Conservation (phyloP, 306 rosid species). For the Phaseolus lunatus region DNA sequence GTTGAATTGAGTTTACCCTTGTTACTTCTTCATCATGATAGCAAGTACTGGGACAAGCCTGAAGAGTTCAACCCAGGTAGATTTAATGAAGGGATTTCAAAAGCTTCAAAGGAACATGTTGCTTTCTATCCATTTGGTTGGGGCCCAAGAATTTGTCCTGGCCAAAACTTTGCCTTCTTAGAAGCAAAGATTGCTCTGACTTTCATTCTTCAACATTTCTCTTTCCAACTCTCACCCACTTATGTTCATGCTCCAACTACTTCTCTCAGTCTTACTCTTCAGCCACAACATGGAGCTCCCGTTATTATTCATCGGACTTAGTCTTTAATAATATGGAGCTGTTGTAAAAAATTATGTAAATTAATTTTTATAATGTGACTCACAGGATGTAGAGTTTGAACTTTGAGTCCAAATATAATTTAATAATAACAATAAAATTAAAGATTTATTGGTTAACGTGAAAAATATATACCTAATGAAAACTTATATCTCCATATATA, state of each 20-base stretch:
- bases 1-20: background rate
- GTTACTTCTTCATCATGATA: background rate
- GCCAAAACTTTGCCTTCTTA: background rate
- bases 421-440: too few relatives aligned
- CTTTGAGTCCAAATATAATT: too few relatives aligned
- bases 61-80: background rate
- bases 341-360: too few relatives aligned
- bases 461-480: too few relatives aligned
- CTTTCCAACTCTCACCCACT: slow-evolving; percentile 14
- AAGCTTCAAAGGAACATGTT: slow-evolving; percentile 5
- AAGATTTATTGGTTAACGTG: too few relatives aligned
- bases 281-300: slow-evolving; percentile 5
- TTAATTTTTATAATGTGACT: too few relatives aligned
- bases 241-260: background rate
- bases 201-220: slow-evolving; percentile 3
- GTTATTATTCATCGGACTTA: background rate
- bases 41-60: background rate
- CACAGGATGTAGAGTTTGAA: too few relatives aligned
- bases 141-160: slow-evolving; percentile 7
- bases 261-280: background rate
- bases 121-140: slow-evolving; percentile 7
- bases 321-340: too few relatives aligned
- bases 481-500: too few relatives aligned
- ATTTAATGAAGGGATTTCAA: background rate
- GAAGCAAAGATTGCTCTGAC: background rate